Conservation (phyloP, 176 grass and related monocot genomes). For the Alopecurus myosuroides region DNA sequence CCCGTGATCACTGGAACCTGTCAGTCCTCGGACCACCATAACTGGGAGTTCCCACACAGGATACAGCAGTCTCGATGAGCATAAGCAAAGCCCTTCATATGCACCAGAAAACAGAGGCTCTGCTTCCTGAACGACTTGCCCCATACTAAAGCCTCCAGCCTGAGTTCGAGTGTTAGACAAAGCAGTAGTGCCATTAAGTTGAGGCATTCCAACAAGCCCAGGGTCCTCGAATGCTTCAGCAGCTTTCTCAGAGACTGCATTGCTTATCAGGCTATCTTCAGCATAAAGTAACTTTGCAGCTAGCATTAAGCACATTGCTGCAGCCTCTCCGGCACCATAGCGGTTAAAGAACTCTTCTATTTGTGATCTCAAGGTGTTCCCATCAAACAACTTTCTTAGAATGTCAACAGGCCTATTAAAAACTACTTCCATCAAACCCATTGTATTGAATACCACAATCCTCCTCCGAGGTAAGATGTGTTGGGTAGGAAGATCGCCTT, state of each 20-base stretch:
- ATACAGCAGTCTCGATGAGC: slow-evolving; percentile 86
- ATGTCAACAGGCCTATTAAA: slow-evolving; percentile 97
- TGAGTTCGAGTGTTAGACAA: slow-evolving; percentile 63
- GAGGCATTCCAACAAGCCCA: slow-evolving; percentile 78
- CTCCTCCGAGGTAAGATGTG: slow-evolving; percentile 91
- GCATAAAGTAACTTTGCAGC: slow-evolving; percentile 73
- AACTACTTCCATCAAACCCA: slow-evolving; percentile 88
- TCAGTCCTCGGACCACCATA: slow-evolving; percentile 64
- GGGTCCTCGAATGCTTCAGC: slow-evolving; percentile 97
- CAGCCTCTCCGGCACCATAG: slow-evolving; percentile 84
- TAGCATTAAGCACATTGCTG: slow-evolving; percentile 97
- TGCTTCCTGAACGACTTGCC: slow-evolving; percentile 94
- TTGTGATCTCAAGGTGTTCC: slow-evolving; percentile 64
- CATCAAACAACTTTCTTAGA: slow-evolving; percentile 85
- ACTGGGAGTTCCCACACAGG: slow-evolving; percentile 93
- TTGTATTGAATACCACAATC: slow-evolving; percentile 85
- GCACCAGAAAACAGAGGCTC: slow-evolving; percentile 90
- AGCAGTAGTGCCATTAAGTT: slow-evolving; percentile 61
- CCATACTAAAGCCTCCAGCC: slow-evolving; percentile 97
- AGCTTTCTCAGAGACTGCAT: slow-evolving; percentile 71
- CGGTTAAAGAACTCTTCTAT: slow-evolving; percentile 95
- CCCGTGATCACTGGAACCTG: slow-evolving; percentile 32
- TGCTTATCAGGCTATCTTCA: slow-evolving; percentile 81
- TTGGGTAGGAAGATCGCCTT: slow-evolving; percentile 90
- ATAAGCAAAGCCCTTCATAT: slow-evolving; percentile 95